Base-by-base conservation (phyloP, 768 basidiomycete genomes). In the Suillus sp. region DNA sequence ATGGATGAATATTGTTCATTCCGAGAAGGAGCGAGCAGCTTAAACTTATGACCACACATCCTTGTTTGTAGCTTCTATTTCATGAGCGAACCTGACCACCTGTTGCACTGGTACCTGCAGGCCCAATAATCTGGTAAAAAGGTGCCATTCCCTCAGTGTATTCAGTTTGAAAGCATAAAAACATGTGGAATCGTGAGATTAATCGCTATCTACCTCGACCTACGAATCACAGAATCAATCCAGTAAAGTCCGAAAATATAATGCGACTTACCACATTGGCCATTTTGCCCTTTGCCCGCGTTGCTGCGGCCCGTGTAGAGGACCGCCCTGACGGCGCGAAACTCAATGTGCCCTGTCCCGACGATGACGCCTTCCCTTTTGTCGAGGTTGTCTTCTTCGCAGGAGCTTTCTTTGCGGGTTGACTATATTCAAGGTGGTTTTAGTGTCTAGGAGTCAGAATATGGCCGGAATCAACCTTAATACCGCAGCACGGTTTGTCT, bases 241-340 rank as follows among this genome's bases (percentile, higher is more conserved):
- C 6, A 64, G 20, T 25, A 59, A 40, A 57, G 10, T 13, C 2
- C 38, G 11, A 27, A 30, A 37, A 42, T 30, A 30, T 9, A 61
- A 18, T 18, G 9, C 40, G 18, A 75, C 80, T 64, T 57, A 84
- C 82, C 60, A 73, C 71, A 42, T 69, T 77, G 3, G 85, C 82
- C 75, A 90, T 84, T 75, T 78, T 91, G 48, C 83, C 83, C 68
- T 80, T 84, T 11, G 92, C 89, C 68, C 80, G 86, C 20, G 86
- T 80, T 8, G 92, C 91, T 16, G 92, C 91, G 0, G 89, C 82
- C 59, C 91, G 76, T 1, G 86, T 85, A 18, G 86, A 83, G 38
- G 68, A 73, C 9, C 87, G 78, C 8, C 83, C 83, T 35, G 81
- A 79, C 11, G 90, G 86, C 0, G 86, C 83, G 65, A 92, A 92